These are phyloP conservation scores for Amanita phalloides DNA, from an alignment of 768 basidiomycete genomes.

Conservation along the genomic window DNA sequence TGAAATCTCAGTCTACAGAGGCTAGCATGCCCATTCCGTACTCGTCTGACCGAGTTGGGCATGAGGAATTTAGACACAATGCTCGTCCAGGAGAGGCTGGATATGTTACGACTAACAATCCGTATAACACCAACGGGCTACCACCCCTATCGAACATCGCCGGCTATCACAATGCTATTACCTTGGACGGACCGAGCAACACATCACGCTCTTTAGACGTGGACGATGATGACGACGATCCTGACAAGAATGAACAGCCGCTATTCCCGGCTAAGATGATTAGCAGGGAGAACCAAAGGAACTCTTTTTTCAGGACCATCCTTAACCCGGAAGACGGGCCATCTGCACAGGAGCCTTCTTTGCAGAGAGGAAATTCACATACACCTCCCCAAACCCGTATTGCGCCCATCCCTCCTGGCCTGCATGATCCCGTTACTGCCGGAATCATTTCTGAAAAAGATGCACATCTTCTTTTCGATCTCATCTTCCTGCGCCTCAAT, in stretches of 20 bases:
- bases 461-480: slow-evolving; percentile 64
- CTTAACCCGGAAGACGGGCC: slow-evolving; percentile 59
- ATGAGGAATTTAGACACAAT: slow-evolving; percentile 20
- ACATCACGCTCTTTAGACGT: slow-evolving; percentile 31
- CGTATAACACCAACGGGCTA: slow-evolving; percentile 34
- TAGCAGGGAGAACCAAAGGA: slow-evolving; percentile 54
- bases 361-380: slow-evolving; percentile 26
- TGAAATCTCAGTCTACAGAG: slow-evolving; percentile 46
- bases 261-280: slow-evolving; percentile 72
- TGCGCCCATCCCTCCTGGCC: slow-evolving; percentile 25
- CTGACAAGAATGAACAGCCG: slow-evolving; percentile 48
- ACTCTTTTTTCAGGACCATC: slow-evolving; percentile 77
- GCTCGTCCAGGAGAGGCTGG: slow-evolving; percentile 21
- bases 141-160: slow-evolving; percentile 35
- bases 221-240: slow-evolving; percentile 63
- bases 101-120: slow-evolving; percentile 20
- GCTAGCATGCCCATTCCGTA: slow-evolving; percentile 22
- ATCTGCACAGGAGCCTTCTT: slow-evolving; percentile 18
- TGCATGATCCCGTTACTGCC: slow-evolving; percentile 60
- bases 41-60: slow-evolving; percentile 20
- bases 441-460: slow-evolving; percentile 63
- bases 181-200: slow-evolving; percentile 24
- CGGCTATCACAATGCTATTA: slow-evolving; percentile 20
- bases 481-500: slow-evolving; percentile 75
- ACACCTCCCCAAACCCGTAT: slow-evolving; percentile 27